These are phyloP conservation scores for Solanum rostratum DNA, from an alignment of 257 asterid genomes.

Conservation along the genomic window DNA sequence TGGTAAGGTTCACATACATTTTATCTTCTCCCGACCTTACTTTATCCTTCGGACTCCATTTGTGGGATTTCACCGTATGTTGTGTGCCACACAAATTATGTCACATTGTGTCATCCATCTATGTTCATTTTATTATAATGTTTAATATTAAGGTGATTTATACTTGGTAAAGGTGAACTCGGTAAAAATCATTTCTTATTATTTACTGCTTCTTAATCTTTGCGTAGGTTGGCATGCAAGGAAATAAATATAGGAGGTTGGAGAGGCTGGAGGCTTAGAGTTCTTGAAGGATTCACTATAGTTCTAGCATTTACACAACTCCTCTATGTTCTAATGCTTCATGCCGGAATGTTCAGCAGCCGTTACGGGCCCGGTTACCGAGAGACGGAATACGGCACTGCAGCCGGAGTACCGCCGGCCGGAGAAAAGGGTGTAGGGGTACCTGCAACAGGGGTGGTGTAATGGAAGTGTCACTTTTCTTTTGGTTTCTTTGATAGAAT, in stretches of 20 bases:
- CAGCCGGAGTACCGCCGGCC: constrained; percentile 13
- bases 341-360: constrained; percentile 74
- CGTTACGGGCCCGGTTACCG: constrained; percentile 48
- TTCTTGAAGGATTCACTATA: constrained; percentile 62
- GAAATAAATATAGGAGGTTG: constrained; percentile 65
- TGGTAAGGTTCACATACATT: too few relatives aligned
- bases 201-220: too few relatives aligned
- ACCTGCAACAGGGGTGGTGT: not conserved
- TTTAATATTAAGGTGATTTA: too few relatives aligned
- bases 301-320: constrained; percentile 52
- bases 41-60: too few relatives aligned
- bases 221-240: constrained; percentile 78
- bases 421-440: not conserved
- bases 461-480: not conserved
- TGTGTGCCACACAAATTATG: too few relatives aligned
- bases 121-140: too few relatives aligned
- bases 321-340: constrained; percentile 52
- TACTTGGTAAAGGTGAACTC: too few relatives aligned
- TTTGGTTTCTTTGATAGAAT: not conserved
- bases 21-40: too few relatives aligned
- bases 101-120: too few relatives aligned
- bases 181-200: too few relatives aligned
- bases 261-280: constrained; percentile 89
- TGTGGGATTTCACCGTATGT: too few relatives aligned
- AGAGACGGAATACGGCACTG: constrained; percentile 26